These are phyloP conservation scores for Ustilago cynodontis DNA, from an alignment of 1,284 basidiomycete genomes.

Conservation along the genomic window DNA sequence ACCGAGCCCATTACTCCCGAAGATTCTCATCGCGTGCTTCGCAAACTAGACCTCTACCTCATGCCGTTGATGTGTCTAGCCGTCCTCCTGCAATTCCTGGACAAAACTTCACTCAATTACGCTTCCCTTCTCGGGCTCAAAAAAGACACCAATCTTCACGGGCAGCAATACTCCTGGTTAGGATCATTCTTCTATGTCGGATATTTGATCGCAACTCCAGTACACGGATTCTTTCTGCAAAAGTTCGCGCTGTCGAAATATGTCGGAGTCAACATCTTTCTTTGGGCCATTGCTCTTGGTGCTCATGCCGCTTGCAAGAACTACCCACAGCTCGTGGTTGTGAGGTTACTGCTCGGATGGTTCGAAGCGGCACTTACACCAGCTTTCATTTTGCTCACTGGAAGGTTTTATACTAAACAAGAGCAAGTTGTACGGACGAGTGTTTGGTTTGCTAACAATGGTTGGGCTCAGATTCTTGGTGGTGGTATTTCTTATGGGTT, in stretches of 20 bases:
- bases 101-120: constrained; percentile 64
- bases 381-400: constrained; percentile 58
- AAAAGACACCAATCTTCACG: constrained; percentile 55
- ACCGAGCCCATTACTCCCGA: constrained; percentile 16
- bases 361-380: constrained; percentile 63
- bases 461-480: constrained; percentile 62
- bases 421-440: constrained; percentile 56
- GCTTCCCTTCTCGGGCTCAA: constrained; percentile 62
- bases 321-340: constrained; percentile 57
- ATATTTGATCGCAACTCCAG: constrained; percentile 52
- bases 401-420: constrained; percentile 56
- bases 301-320: constrained; percentile 60
- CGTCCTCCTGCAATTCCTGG: constrained; percentile 62
- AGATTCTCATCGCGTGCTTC: constrained; percentile 52
- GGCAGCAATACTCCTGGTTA: constrained; percentile 64
- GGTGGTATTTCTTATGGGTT: constrained; percentile 60
- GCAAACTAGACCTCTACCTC: constrained; percentile 65
- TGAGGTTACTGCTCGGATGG: constrained; percentile 66
- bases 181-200: constrained; percentile 66
- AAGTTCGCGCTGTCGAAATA: constrained; percentile 64
- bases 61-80: constrained; percentile 62
- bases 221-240: constrained; percentile 47
- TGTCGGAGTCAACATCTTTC: constrained; percentile 48
- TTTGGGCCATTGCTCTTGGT: constrained; percentile 71
- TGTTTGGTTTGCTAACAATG: constrained; percentile 63